Percentiles rank a stretch among this genome's conserved stretches.
phyloP scores from a whole-genome alignment of 352 stramenopile genomes.

The Phytophthora palmivora region DNA sequence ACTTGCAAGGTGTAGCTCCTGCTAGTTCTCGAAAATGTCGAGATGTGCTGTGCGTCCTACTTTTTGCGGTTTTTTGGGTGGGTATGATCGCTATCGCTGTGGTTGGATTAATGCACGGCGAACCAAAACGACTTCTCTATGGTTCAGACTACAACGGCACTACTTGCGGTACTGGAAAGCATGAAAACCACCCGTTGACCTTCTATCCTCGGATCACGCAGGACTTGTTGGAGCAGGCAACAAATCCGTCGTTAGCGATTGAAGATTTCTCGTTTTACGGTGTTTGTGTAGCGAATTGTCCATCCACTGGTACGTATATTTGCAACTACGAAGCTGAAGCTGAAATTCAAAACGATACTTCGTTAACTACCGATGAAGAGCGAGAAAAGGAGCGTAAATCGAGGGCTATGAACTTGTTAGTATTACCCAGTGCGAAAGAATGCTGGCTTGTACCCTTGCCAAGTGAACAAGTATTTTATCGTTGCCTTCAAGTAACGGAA shows the following conservation, averaged over 20 bases:
- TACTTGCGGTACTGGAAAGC: constrained; percentile 64
- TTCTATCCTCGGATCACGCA: constrained; percentile 85
- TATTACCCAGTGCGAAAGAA: constrained; percentile 40
- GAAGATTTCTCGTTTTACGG: constrained; percentile 72
- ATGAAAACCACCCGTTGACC: constrained; percentile 43
- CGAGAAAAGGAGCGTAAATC: constrained; percentile 55
- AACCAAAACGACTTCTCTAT: constrained; percentile 75
- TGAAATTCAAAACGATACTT: constrained; percentile 46
- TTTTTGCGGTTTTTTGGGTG: constrained; percentile 82
- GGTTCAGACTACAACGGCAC: constrained; percentile 79
- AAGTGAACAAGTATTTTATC: constrained; percentile 76
- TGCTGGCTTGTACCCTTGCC: constrained; percentile 79
- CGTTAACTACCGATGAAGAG: constrained; percentile 46
- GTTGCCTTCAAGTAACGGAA: constrained; percentile 78
- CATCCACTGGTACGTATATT: constrained; percentile 54
- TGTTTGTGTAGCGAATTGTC: constrained; percentile 69
- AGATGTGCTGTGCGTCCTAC: constrained; percentile 67
- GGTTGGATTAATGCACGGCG: constrained; percentile 65
- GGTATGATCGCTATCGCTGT: constrained; percentile 70
- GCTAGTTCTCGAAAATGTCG: constrained; percentile 67
- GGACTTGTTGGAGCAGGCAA: constrained; percentile 69
- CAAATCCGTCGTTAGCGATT: constrained; percentile 49
- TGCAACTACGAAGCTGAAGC: constrained; percentile 82
- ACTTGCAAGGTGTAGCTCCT: constrained; percentile 56
- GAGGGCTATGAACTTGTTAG: constrained; percentile 38